Evolutionary conservation across 495 filamentous ascomycete genomes (phyloP), one percentile per base, ranked within the genome.

Genomic region (Durotheca rogersii): DNA sequence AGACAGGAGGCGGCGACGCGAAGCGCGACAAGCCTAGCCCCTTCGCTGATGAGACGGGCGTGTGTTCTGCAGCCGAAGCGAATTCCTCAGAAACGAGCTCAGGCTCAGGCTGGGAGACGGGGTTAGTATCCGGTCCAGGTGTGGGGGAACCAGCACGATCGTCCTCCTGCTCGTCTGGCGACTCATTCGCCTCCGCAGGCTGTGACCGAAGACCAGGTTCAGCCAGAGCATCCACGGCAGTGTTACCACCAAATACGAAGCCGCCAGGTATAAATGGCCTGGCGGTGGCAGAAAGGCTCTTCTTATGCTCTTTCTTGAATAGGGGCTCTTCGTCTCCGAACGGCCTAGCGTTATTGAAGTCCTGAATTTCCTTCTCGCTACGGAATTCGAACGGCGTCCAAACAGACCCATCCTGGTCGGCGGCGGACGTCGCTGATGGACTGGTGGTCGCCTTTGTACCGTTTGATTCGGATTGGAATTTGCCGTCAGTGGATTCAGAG

Each of bases 241-340:
- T 41, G 20, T 27, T 44, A 16, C 40, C 35, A 25, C 58, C 69
- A 58, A 72, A 77, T n/a, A 38, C 63, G 59, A 71, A 72, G 58
- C 45, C 77, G 59, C 68, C 78, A 70, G 76, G 86, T 74, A 69
- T 77, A 58, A 90, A 90, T 3, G 83, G 73, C 60, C 77, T 81
- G 1, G 86, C 85, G 1, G 80, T 75, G 21, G 87, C 81, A 27
- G 85, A 89, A 17, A 91, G 73, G 5, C 81, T 81, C 21, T 76
- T 80, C 27, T 72, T 77, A 49, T 76, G 74, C 41, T 75, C 72
- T 36, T 75, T 64, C 44, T 59, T 56, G 44, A 69, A 72, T 17
- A 27, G 43, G 16, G 64, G 60, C 1, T 60, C 34, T 4, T 66
- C 67, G 9, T 68, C 64, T 12, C 66, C 67, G 45, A 73, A 69